phyloP scores from a whole-genome alignment of 2,329 filamentous ascomycete species.

The Hymenoscyphus occultus region DNA sequence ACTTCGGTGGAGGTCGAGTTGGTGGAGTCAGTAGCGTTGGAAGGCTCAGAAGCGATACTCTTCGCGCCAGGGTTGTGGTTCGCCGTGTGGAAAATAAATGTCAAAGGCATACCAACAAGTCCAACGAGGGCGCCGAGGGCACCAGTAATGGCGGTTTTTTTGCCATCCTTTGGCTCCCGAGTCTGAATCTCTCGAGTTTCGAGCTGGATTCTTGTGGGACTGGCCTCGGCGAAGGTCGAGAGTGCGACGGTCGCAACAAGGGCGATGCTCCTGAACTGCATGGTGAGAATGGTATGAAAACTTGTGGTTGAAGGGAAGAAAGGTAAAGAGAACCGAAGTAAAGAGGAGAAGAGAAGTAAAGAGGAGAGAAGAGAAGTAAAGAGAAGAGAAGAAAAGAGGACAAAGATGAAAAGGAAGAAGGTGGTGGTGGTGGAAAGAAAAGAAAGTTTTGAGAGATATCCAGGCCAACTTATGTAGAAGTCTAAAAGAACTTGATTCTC shows the following conservation, averaged over 20 bases:
- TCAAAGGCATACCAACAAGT: not conserved
- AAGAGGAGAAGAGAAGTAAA: not conserved
- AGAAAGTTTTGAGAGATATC: not conserved
- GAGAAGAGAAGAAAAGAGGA: not conserved
- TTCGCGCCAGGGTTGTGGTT: not conserved
- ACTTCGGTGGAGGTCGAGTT: not conserved
- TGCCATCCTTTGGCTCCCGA: not conserved
- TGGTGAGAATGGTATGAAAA: not conserved
- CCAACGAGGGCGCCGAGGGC: not conserved
- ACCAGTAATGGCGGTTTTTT: not conserved
- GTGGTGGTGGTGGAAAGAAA: not conserved
- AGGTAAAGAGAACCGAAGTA: not conserved
- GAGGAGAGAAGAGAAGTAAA: not conserved
- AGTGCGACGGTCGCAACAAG: not conserved
- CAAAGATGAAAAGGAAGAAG: not conserved
- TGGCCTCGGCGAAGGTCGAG: not conserved
- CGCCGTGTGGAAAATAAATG: not conserved
- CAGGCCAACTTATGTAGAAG: not conserved
- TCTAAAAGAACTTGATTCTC: not conserved
- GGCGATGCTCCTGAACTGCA: not conserved
- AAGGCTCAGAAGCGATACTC: not conserved
- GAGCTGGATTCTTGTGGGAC: not conserved
- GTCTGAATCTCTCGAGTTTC: not conserved
- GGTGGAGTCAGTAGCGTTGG: not conserved
- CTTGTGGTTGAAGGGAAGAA: not conserved